phyloP scores from a whole-genome alignment of 2,329 filamentous ascomycete genomes.

The Helminthosporium solani region DNA sequence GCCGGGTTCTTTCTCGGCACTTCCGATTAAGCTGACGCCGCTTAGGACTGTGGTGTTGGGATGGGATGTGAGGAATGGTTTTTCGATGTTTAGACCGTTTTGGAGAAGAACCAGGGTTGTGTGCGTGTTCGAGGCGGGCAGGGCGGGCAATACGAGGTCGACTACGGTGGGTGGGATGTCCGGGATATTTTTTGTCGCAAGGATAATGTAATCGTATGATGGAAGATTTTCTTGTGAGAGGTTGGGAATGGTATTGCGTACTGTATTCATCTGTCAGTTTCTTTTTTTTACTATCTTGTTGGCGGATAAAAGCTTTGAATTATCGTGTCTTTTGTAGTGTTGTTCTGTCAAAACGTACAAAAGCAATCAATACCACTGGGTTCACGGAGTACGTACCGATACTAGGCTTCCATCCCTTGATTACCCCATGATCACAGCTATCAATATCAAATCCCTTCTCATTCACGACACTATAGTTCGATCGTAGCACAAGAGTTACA shows the following conservation, averaged over 20 bases:
- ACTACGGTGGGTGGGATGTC: constrained; percentile 53
- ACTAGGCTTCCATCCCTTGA: constrained; percentile 53
- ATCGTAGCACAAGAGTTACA: constrained; percentile 58
- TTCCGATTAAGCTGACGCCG: constrained; percentile 56
- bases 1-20: constrained; percentile 51
- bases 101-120: constrained; percentile 61
- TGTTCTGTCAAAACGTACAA: no score
- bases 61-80: constrained; percentile 52
- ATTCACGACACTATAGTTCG: constrained; percentile 54
- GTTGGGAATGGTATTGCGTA: constrained; percentile 53
- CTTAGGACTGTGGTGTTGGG: constrained; percentile 56
- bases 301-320: no score
- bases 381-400: constrained; percentile 31
- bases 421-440: constrained; percentile 56
- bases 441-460: constrained; percentile 55
- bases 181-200: constrained; percentile 60
- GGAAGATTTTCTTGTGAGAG: constrained; percentile 35
- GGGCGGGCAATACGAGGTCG: constrained; percentile 54
- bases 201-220: constrained; percentile 58
- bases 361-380: not conserved
- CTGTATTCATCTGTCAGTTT: constrained; percentile 23
- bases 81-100: constrained; percentile 65
- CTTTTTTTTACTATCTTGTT: no score
- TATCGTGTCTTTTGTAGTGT: no score
- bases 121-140: constrained; percentile 49